These are phyloP conservation scores for Elsinoe perseae DNA, from an alignment of 2,329 filamentous ascomycete species.

Conservation along the genomic window DNA sequence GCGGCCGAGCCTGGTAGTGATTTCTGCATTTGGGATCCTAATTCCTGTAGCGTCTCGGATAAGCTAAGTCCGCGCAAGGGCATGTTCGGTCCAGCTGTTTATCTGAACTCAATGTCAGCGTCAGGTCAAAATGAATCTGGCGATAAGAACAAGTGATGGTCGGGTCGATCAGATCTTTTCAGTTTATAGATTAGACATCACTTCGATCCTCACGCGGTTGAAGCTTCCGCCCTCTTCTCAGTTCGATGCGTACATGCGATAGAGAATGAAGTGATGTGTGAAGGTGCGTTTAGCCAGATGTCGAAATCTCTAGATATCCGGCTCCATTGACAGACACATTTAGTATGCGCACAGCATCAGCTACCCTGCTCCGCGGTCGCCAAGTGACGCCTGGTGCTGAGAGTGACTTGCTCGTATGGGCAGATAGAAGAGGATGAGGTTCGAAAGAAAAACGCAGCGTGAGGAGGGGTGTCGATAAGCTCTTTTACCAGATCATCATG, in stretches of 20 bases:
- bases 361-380: background rate
- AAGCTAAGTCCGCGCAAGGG: too few relatives aligned
- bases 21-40: too few relatives aligned
- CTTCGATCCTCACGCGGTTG: slow-evolving; percentile 30
- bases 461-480: slow-evolving; percentile 41
- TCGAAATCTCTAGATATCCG: slow-evolving; percentile 17
- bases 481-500: slow-evolving; percentile 61
- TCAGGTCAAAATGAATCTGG: background rate
- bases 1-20: too few relatives aligned
- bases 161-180: slow-evolving; percentile 65
- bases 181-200: slow-evolving; percentile 52
- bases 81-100: too few relatives aligned
- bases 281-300: slow-evolving; percentile 27
- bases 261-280: slow-evolving; percentile 17
- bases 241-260: background rate
- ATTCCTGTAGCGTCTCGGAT: too few relatives aligned
- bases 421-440: background rate
- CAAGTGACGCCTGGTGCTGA: slow-evolving; percentile 10
- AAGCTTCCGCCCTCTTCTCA: slow-evolving; percentile 17
- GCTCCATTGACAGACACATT: slow-evolving; percentile 25
- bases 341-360: slow-evolving; percentile 16
- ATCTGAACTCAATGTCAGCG: background rate
- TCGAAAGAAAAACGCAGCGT: slow-evolving; percentile 7
- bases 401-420: background rate
- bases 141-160: background rate